These are phyloP conservation scores for Backusella tuberculispora DNA, from an alignment of 192 early-diverging fungal species.

Conservation along the genomic window DNA sequence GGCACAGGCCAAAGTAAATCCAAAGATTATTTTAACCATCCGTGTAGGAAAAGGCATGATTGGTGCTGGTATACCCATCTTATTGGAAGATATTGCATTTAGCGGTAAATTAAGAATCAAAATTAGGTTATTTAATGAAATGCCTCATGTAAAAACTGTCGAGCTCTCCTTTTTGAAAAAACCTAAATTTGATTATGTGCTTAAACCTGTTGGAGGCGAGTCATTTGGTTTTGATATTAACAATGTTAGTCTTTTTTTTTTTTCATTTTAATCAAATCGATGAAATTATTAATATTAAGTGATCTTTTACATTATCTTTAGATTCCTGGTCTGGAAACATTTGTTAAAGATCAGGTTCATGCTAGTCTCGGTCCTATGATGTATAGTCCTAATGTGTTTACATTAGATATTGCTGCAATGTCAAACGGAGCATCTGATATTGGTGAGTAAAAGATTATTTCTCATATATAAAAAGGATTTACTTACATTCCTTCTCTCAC, in stretches of 20 bases:
- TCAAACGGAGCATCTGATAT: slow-evolving; percentile 63
- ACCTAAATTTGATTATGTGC: slow-evolving; percentile 84
- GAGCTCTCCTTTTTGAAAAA: slow-evolving; percentile 83
- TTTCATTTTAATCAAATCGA: too few relatives aligned
- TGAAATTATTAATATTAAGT: neutral
- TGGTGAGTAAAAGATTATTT: slow-evolving; percentile 32
- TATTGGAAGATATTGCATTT: slow-evolving; percentile 86
- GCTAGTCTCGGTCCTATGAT: slow-evolving; percentile 77
- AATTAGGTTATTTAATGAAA: slow-evolving; percentile 82
- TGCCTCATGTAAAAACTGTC: slow-evolving; percentile 84
- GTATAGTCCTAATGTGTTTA: slow-evolving; percentile 81
- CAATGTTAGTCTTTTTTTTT: slow-evolving; percentile 50
- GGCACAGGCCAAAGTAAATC: slow-evolving; percentile 72
- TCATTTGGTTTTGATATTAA: slow-evolving; percentile 86
- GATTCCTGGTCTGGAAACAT: slow-evolving; percentile 81
- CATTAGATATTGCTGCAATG: slow-evolving; percentile 76
- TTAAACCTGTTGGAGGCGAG: slow-evolving; percentile 87
- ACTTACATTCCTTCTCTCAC: neutral
- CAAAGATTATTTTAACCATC: slow-evolving; percentile 84
- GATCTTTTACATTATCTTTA: slow-evolving; percentile 28
- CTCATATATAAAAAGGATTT: neutral
- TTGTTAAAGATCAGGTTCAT: slow-evolving; percentile 75
- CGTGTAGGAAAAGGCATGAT: slow-evolving; percentile 87
- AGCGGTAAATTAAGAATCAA: slow-evolving; percentile 73
- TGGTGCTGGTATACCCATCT: slow-evolving; percentile 81